Base-by-base conservation (phyloP, 2,329 filamentous ascomycete species). In the Macrophomina phaseolina region DNA sequence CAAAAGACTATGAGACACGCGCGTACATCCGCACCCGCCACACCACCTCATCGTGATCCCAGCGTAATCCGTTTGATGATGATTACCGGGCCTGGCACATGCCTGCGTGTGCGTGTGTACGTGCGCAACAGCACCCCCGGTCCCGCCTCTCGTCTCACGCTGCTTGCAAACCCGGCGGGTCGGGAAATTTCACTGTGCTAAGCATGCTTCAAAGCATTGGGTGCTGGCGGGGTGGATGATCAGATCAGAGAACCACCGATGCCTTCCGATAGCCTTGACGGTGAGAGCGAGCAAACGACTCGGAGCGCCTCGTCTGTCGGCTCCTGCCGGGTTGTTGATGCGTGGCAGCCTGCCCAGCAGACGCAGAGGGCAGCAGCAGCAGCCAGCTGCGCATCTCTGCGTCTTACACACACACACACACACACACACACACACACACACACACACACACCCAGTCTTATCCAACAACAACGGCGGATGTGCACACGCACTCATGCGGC, bases 21-120 rank as follows among this genome's bases (percentile, higher is more conserved):
- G 42, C 16, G 8, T 45, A 16, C 42, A 14, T 9, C 5, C 16
- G 16, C 7, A 45, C 5, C 49, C 49, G 49, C 14, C 49, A 53
- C 30, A 34, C 42, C 42, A 45, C 5, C 42, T 16, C 18, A 38
- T 4, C 40, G 42, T 46, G 30, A 45, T 46, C 42, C 40, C 32
- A 36, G 56, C 56, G 56, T 48, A 40, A 61, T 60, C 23, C n/a
- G 58, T 62, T 62, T 62, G 58, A 49, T 62, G 32, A 36, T 36
- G 58, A 49, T 62, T 28, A 32, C 58, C 58, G 38, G 38, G 40
- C 56, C 30, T 9, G 9, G 16, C 42, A n/a, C 42, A 16, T 14
- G 16, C 42, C 8, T 45, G 42, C 42, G 5, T 23, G 23, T 23
- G 23, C 23, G 23, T 23, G 23, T 23, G 23, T 23, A 23, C 23